Conservation (phyloP, 2,329 filamentous ascomycete genomes). For the Chaetomium globosum region DNA sequence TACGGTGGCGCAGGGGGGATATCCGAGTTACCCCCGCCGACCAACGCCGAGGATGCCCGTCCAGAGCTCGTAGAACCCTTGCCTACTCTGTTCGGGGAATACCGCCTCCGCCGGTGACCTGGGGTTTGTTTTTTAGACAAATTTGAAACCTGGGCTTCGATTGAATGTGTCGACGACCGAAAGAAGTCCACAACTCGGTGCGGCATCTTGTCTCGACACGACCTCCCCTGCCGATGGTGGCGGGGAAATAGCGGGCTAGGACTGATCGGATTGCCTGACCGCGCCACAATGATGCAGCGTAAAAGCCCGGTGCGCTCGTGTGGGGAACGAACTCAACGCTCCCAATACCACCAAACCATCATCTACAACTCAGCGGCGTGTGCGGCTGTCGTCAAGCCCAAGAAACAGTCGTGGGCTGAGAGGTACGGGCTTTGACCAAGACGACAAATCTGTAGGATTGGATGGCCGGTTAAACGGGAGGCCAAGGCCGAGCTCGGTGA, state of each 20-base stretch:
- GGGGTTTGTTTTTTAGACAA: constrained; percentile 48
- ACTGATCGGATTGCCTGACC: constrained; percentile 12
- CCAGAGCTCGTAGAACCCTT: constrained; percentile 40
- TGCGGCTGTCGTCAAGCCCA: not conserved
- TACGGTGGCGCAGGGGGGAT: constrained; percentile 35
- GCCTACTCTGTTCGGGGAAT: constrained; percentile 39
- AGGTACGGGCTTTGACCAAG: not conserved
- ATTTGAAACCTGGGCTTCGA: constrained; percentile 54
- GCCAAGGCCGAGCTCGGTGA: not conserved
- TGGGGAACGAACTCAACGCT: constrained; percentile 17
- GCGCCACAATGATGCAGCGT: constrained; percentile 22
- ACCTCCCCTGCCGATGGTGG: constrained; percentile 29
- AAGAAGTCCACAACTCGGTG: constrained; percentile 62
- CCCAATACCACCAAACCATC: not conserved
- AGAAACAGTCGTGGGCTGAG: not conserved
- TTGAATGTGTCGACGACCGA: constrained; percentile 52
- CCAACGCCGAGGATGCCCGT: constrained; percentile 45
- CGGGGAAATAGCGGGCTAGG: constrained; percentile 26
- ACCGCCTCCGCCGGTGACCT: constrained; percentile 40
- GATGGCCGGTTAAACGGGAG: not conserved
- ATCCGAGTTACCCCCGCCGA: constrained; percentile 43
- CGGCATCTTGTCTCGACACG: constrained; percentile 50
- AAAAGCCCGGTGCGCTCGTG: not conserved
- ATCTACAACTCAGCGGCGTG: not conserved
- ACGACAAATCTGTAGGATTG: not conserved